Evolutionary conservation across 352 stramenopile species (phyloP).

Genomic region (Globisporangium cylindrosporum): DNA sequence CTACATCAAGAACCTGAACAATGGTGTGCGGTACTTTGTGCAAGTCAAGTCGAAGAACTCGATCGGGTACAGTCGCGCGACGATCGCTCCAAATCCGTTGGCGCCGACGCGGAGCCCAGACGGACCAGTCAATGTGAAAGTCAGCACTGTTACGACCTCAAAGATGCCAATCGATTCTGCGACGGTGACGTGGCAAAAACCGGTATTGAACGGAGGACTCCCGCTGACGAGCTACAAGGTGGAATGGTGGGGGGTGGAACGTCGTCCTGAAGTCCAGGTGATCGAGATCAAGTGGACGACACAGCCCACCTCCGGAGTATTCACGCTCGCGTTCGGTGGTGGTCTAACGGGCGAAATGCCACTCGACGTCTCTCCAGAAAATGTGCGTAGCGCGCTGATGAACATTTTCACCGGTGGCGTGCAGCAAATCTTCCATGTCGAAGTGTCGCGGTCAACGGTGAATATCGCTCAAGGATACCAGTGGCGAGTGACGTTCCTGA

Average conservation of each 20-base stretch:
- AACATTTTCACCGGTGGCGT: constrained; percentile 58
- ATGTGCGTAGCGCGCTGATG: constrained; percentile 85
- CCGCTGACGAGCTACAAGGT: constrained; percentile 74
- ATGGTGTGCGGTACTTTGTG: constrained; percentile 80
- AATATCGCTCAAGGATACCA: constrained; percentile 66
- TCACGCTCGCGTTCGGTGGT: constrained; percentile 82
- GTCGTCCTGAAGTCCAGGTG: constrained; percentile 71
- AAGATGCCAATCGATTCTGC: constrained; percentile 45
- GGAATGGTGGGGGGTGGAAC: constrained; percentile 71
- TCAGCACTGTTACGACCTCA: constrained; percentile 45
- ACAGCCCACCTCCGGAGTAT: constrained; percentile 39
- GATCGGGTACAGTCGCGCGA: constrained; percentile 66
- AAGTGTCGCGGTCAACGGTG: constrained; percentile 56
- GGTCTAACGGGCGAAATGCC: constrained; percentile 59
- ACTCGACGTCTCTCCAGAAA: constrained; percentile 72
- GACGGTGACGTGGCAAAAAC: constrained; percentile 73
- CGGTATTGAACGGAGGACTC: constrained; percentile 52
- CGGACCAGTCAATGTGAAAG: constrained; percentile 52
- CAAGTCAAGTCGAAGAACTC: constrained; percentile 77
- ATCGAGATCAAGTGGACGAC: constrained; percentile 84
- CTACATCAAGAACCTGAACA: constrained; percentile 64
- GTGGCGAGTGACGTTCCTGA: constrained; percentile 76
- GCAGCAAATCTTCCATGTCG: constrained; percentile 37
- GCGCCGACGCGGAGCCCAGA: constrained; percentile 50
- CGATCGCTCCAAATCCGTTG: constrained; percentile 50